Evolutionary conservation across 495 filamentous ascomycete genomes (phyloP).

Genomic region (Aspergillus hancockii): DNA sequence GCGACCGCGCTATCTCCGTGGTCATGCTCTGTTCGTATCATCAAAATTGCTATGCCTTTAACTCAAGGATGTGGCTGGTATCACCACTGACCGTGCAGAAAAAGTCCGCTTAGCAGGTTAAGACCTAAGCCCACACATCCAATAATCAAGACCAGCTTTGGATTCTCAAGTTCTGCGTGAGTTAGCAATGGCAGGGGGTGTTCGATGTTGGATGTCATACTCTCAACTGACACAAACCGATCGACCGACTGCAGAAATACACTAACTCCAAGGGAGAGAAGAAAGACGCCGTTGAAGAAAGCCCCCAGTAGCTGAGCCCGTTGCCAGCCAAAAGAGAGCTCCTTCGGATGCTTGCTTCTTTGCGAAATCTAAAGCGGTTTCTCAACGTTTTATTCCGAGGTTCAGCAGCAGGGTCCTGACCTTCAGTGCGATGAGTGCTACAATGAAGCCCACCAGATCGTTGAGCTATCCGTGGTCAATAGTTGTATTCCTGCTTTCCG

Average conservation of each 20-base stretch:
- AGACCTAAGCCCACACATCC: slow-evolving; percentile 77
- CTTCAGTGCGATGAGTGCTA: slow-evolving; percentile 82
- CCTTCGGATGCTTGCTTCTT: slow-evolving; percentile 31
- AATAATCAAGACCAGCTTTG: slow-evolving; percentile 71
- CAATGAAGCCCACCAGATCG: slow-evolving; percentile 82
- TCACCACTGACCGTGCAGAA: slow-evolving; percentile 64
- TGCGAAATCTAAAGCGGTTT: slow-evolving; percentile 1
- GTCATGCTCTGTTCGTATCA: slow-evolving; percentile 6
- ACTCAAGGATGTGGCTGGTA: background rate
- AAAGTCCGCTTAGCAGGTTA: slow-evolving; percentile 76
- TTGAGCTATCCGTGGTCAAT: slow-evolving; percentile 60
- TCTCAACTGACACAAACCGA: slow-evolving; percentile 62
- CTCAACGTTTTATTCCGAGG: background rate
- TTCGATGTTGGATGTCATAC: slow-evolving; percentile 18
- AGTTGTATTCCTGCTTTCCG: background rate
- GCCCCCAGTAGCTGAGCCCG: slow-evolving; percentile 86
- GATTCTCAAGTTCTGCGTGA: slow-evolving; percentile 20
- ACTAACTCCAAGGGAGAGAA: slow-evolving; percentile 87
- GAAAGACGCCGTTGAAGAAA: slow-evolving; percentile 88
- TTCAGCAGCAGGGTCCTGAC: slow-evolving; percentile 39
- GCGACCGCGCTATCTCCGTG: slow-evolving; percentile 1
- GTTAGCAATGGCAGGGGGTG: slow-evolving; percentile 17
- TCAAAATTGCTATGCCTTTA: background rate
- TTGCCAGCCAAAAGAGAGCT: slow-evolving; percentile 66
- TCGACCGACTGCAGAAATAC: slow-evolving; percentile 89